Base-by-base conservation (phyloP, 768 basidiomycete genomes). In the Hydnum rufescens region DNA sequence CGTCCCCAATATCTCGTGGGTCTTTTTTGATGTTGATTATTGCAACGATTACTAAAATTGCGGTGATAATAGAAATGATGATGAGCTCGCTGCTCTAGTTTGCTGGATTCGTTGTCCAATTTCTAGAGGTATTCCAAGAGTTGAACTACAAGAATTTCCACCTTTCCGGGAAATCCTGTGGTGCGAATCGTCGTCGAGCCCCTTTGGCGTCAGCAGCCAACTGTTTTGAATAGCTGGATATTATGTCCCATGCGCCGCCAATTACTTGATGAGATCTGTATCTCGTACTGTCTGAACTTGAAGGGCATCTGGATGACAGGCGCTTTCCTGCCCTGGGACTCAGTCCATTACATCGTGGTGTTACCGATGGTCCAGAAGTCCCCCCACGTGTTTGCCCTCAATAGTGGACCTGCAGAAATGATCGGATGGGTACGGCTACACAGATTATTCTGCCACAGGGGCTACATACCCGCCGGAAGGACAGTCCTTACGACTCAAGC, bases 221-320 rank as follows among this genome's bases (percentile, higher is more conserved):
- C 13, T 39, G 13, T 22, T 22, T 39, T 39, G 36, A 39, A n/a
- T n/a, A 57, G 82, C 80, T 1, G 83, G 82, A 55, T 76, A 60
- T 67, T 84, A 82, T 69, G 63, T 75, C 32, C 74, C 75, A 48
- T 67, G 83, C 60, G 77, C 81, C 53, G 82, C 83, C 1, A 76
- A 83, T 64, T 79, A 70, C 60, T 80, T 86, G 44, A 77, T 58
- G 70, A 72, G 31, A 82, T 43, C 73, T 77, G 1, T 60, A 63
- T 0, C 63, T 63, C 2, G 53, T 84, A 4, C 71, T 74, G 42
- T 67, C n/a, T 85, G 22, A 65, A 70, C 29, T 68, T 84, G 25
- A 75, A 76, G 36, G 82, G 82, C 3, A 74, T 79, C 42, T 84
- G 80, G 78, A 73, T 82, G 23, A 67, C 70, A 26, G 80, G 83